These are phyloP conservation scores for Bothriochloa decipiens DNA, from an alignment of 176 grass and related monocot genomes.

Conservation along the genomic window DNA sequence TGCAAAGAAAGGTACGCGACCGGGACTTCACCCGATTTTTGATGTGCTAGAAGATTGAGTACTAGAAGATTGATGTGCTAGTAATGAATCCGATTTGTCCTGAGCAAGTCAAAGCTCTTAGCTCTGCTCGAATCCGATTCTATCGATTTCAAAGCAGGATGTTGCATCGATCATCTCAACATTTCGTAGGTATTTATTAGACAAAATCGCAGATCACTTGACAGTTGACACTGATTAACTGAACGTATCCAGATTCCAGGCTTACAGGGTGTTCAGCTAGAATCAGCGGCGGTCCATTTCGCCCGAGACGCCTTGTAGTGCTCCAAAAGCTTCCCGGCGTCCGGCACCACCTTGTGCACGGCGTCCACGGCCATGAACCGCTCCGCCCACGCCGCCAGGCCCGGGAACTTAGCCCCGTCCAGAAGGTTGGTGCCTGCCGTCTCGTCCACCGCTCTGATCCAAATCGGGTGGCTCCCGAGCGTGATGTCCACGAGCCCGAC, in stretches of 20 bases:
- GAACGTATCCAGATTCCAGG: too few relatives aligned
- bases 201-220: neutral
- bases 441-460: constrained; percentile 34
- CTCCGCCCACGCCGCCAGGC: constrained; percentile 46
- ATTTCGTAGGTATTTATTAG: too few relatives aligned
- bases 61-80: too few relatives aligned
- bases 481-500: constrained; percentile 47
- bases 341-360: constrained; percentile 28
- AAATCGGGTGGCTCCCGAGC: constrained; percentile 36
- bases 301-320: constrained; percentile 20
- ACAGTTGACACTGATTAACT: too few relatives aligned
- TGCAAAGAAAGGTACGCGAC: too few relatives aligned
- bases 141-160: neutral
- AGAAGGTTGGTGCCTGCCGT: constrained; percentile 33
- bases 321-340: constrained; percentile 22
- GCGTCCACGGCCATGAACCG: constrained; percentile 31
- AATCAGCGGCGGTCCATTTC: neutral
- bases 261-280: constrained; percentile 8
- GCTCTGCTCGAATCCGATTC: neutral
- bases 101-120: neutral
- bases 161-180: neutral
- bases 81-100: too few relatives aligned
- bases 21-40: too few relatives aligned
- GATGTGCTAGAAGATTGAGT: too few relatives aligned
- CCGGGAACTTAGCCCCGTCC: constrained; percentile 36